Evolutionary conservation across 192 early-diverging fungal genomes (phyloP), one percentile per base, ranked within the genome.

Genomic region (Chytriomyces hyalinus): DNA sequence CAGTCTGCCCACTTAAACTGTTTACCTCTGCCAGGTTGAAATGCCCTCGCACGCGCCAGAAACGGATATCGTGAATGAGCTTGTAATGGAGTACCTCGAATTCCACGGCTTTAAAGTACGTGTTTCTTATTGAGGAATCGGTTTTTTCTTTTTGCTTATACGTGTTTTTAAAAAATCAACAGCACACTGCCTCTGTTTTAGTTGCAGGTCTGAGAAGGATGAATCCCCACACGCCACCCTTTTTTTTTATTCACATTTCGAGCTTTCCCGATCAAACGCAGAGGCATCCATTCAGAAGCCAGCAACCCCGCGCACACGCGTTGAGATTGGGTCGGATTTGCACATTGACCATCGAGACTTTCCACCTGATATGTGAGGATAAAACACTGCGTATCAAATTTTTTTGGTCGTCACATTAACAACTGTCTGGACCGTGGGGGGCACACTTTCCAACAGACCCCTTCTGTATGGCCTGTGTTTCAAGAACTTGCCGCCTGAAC

Each of bases 81-180:
- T 87, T 13, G 63, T 87, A 1, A 11, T 80, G 47, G 86, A 87
- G 61, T 87, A 87, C 65, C 75, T 87, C 43, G 49, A 61, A 8
- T 80, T 59, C 49, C 78, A 82, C 26, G 83, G 83, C 15, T 85
- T 85, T 76, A 65, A 76, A 48, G 75, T 76, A 28, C 6, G 75
- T 43, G 22, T 48, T 17, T 17, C 36, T 13, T 57, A 3, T 3
- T 13, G 15, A 57, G 4, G 53, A 6, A 11, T 11, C 28, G 67
- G 11, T 68, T 43, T 4, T 48, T 24, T 50, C 15, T 68, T 68
- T 10, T 65, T 65, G 63, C 63, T 17, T 5, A 28, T 6, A 15
- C 26, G 20, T n/a, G 15, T 11, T 43, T 43, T 3, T 68, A 48
- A 11, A 45, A n/a, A 15, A 15, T 48, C 13, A 49, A 13, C 26